A percentile compares a stretch with the other conserved stretches of the same genome.
These are phyloP conservation scores for Coemansia sp. DNA, from an alignment of 192 early-diverging fungal species.

Conservation along the genomic window DNA sequence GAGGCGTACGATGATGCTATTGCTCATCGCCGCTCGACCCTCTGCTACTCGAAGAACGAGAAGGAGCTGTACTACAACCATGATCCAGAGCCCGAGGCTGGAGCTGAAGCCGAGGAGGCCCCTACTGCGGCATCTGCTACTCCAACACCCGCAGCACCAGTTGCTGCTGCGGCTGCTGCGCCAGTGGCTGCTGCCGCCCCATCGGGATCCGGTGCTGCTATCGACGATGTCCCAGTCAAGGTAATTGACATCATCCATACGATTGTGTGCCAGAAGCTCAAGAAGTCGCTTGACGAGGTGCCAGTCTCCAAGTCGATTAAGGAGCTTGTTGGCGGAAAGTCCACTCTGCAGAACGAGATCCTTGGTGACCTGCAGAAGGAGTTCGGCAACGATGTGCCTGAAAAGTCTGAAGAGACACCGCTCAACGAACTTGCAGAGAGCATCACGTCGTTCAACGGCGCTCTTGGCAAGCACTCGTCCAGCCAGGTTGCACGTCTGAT, in stretches of 20 bases:
- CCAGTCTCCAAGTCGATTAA: conserved; percentile 66
- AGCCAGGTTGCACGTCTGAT: conserved; percentile 76
- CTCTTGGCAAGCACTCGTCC: conserved; percentile 80
- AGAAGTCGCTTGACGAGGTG: conserved; percentile 83
- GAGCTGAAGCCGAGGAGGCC: conserved; percentile 53
- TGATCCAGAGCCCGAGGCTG: conserved; percentile 67
- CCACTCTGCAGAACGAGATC: conserved; percentile 94
- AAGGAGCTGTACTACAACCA: conserved; percentile 94
- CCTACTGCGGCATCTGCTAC: conserved; percentile 51
- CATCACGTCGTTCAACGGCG: conserved; percentile 62
- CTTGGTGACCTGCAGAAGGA: conserved; percentile 65
- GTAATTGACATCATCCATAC: conserved; percentile 81
- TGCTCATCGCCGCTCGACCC: conserved; percentile 83
- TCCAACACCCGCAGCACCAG: conserved; percentile 53
- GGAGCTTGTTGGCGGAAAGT: conserved; percentile 95
- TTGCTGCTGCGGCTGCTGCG: conserved; percentile 57
- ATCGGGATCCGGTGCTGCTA: conserved; percentile 52
- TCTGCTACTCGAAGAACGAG: conserved; percentile 85
- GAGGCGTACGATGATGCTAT: conserved; percentile 94
- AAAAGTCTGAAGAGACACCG: conserved; percentile 89
- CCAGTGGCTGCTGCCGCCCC: conserved; percentile 55
- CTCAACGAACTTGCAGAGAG: conserved; percentile 74
- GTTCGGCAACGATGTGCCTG: conserved; percentile 71
- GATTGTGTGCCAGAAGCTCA: conserved; percentile 89
- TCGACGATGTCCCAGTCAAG: conserved; percentile 77